Base-by-base conservation (phyloP, 768 basidiomycete genomes). In the Rhodotorula taiwanensis region DNA sequence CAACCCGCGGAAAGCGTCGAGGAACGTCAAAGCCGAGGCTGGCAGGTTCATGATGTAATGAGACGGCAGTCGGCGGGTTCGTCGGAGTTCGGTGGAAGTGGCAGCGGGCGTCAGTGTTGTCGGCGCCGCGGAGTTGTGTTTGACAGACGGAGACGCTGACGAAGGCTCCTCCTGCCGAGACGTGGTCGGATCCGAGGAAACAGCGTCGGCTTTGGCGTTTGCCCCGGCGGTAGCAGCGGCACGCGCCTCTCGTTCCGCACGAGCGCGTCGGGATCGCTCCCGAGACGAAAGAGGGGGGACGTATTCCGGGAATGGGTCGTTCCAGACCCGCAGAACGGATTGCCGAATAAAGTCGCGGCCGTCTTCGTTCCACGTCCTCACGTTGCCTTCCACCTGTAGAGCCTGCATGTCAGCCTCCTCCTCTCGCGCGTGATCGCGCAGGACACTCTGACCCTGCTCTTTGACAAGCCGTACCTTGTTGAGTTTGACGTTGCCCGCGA, bases 31-130 rank as follows among this genome's bases (percentile, higher is more conserved):
- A 0, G 93, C 95, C 30, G 86, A 85, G 70, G 89, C 91, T 4
- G 95, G 95, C 25, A 99, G 80, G 76, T 99, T 99, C 92, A 99
- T 94, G n/a, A 95, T 86, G 73, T 89, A 92, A 74, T 95, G 94
- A 18, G 83, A 77, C 67, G 95, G 83, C 48, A 81, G 77, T 58
- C 75, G 78, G 61, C 87, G 83, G 13, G 75, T 77, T 48, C 43
- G 23, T 4, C 70, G 27, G 55, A 58, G 4, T 39, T 20, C 5
- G 59, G 28, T 48, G 28, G n/a, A 9, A 27, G 34, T 8, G 34
- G 34, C 34, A 30, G 28, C n/a, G 27, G 54, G 23, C n/a, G n/a
- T n/a, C n/a, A n/a, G n/a, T n/a, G n/a, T n/a, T n/a, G n/a, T n/a
- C 16, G 58, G 28, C 2, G 39, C 49, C 34, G 42, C 7, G 23